Percentiles rank a stretch among this genome's conserved stretches.
Conservation (phyloP, 2,329 filamentous ascomycete genomes). For the Teratosphaeria nubilosa region DNA sequence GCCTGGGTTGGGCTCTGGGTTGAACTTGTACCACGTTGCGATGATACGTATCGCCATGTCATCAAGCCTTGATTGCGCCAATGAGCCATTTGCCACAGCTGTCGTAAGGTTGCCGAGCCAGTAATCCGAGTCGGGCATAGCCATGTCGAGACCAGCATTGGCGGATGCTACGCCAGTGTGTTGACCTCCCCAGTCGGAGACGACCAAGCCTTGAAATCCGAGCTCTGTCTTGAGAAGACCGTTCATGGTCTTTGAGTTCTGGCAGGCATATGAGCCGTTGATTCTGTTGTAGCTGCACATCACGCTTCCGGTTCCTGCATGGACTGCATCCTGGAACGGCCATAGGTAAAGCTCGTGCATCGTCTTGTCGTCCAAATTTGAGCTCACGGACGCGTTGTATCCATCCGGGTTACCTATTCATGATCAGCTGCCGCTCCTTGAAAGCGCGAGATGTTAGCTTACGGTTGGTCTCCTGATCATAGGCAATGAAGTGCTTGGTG, state of each 20-base stretch:
- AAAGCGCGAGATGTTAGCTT: conserved; percentile 37
- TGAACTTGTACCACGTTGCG: conserved; percentile 53
- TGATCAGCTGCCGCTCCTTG: conserved; percentile 34
- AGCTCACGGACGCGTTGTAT: conserved; percentile 32
- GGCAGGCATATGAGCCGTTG: conserved; percentile 71
- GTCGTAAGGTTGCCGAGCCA: conserved; percentile 72
- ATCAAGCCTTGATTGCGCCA: conserved; percentile 70
- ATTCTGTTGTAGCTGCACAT: conserved; percentile 60
- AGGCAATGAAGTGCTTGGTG: conserved; percentile 64
- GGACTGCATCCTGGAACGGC: conserved; percentile 40
- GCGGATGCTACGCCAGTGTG: conserved; percentile 58
- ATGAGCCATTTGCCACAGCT: conserved; percentile 76
- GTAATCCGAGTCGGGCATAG: conserved; percentile 52
- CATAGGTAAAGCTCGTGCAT: conserved; percentile 33
- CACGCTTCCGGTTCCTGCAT: conserved; percentile 39
- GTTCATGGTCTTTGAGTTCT: conserved; percentile 68
- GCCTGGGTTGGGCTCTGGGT: conserved; percentile 48
- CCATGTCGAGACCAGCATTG: conserved; percentile 69
- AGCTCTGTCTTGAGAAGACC: conserved; percentile 68
- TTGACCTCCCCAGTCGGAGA: conserved; percentile 62
- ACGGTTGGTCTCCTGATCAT: conserved; percentile 67
- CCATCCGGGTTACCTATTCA: background rate
- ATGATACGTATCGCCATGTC: conserved; percentile 84
- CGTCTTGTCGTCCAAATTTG: conserved; percentile 54
- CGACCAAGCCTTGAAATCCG: conserved; percentile 70